phyloP scores from a whole-genome alignment of 1,284 basidiomycete species.

The Ustilago loliicola region DNA sequence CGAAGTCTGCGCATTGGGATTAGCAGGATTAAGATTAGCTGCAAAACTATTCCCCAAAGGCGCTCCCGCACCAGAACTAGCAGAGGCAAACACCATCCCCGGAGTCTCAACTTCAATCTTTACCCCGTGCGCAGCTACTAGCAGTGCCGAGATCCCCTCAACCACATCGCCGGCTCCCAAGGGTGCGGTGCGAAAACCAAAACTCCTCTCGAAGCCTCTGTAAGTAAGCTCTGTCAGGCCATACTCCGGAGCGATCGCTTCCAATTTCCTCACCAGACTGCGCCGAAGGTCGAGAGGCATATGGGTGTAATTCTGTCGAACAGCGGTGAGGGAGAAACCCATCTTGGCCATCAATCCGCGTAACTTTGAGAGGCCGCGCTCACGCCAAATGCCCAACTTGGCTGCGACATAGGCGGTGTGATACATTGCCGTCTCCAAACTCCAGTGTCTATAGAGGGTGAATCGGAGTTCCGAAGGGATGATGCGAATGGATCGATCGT shows the following conservation, averaged over 20 bases:
- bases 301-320: constrained; percentile 91
- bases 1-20: constrained; percentile 25
- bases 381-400: constrained; percentile 95
- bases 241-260: constrained; percentile 93
- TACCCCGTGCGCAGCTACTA: constrained; percentile 91
- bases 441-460: constrained; percentile 97
- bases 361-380: constrained; percentile 87
- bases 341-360: constrained; percentile 97
- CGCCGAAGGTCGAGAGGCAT: constrained; percentile 96
- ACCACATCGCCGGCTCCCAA: constrained; percentile 93
- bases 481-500: constrained; percentile 64
- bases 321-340: constrained; percentile 94
- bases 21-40: constrained; percentile 29
- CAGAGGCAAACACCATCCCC: constrained; percentile 53
- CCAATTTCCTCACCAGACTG: constrained; percentile 83
- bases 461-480: constrained; percentile 75
- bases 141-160: constrained; percentile 86
- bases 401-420: constrained; percentile 96
- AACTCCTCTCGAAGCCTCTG: constrained; percentile 90
- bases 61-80: constrained; percentile 8
- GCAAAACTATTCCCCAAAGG: constrained; percentile 34
- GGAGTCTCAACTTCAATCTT: constrained; percentile 81
- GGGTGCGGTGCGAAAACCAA: constrained; percentile 86
- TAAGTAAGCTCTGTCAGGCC: constrained; percentile 94
- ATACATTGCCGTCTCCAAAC: constrained; percentile 95